Base-by-base conservation (phyloP, 805 yeast species). In the Brettanomyces anomalus region DNA sequence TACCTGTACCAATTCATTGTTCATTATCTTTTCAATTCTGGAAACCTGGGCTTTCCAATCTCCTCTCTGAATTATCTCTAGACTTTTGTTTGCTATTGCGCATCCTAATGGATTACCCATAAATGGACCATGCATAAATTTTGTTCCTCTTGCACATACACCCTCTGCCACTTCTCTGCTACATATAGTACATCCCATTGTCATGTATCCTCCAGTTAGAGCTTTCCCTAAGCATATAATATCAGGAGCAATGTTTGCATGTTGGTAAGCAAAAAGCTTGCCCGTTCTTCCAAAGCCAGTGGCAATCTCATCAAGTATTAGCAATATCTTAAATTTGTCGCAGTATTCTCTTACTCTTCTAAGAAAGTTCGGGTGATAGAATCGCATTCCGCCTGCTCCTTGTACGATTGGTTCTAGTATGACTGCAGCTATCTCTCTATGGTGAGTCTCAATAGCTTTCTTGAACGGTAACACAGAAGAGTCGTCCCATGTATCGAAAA, bases 241-340 rank as follows among this genome's bases (percentile, higher is more conserved):
- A 51, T 72, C 76, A 35, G 77, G 77, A 26, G 65, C 66, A 38
- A 60, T 63, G 13, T 52, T 61, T 15, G 58, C 57, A 48, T 68
- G 70, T 51, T 71, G 74, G 71, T 72, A 71, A 30, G 76, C 71
- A 54, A 67, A 66, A 39, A 66, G 60, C 18, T 64, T 62, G 24
- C 78, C 77, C 42, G 66, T 57, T 54, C 79, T 66, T 17, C 78
- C 79, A 28, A 72, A 66, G 11, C 79, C 79, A 51, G 75, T 72
- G 76, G 73, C 72, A 37, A 73, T 72, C 55, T 75, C 79, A 48
- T 75, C 79, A 33, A 72, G 55, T 53, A 71, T 62, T 42, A 74
- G 55, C 19, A 73, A 51, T 31, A 67, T 61, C 33, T 68, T 76
- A 53, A 72, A 72, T 53, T 72, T 72, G 51, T 70, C 67, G 53